Evolutionary conservation across 495 filamentous ascomycete species (phyloP).

Genomic region (Annulohypoxylon nitens): DNA sequence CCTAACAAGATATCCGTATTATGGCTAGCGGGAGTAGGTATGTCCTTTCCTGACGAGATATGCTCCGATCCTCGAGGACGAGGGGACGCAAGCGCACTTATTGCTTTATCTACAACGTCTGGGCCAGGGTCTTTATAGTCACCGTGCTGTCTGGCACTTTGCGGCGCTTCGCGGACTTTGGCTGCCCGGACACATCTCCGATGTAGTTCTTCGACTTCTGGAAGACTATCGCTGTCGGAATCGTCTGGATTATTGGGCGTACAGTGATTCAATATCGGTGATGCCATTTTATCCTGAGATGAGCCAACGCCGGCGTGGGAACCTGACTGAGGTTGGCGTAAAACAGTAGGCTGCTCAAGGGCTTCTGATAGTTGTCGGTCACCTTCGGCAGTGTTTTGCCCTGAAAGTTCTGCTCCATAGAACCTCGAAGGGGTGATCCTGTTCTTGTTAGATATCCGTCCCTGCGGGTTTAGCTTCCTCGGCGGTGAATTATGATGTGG

Average conservation of each 20-base stretch:
- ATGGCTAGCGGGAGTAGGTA: neutral
- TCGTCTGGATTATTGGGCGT: neutral
- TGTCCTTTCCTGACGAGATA: neutral
- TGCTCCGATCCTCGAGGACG: neutral
- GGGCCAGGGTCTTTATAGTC: neutral
- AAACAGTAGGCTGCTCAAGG: neutral
- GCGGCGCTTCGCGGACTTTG: neutral
- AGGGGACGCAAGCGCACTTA: neutral
- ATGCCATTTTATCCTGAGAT: neutral
- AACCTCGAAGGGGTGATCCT: conserved; percentile 34
- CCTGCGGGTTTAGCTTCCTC: neutral
- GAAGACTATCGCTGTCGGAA: conserved; percentile 34
- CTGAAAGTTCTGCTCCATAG: conserved; percentile 10
- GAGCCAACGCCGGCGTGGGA: neutral
- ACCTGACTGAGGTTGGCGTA: neutral
- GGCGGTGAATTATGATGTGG: neutral
- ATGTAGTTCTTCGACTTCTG: conserved; percentile 26
- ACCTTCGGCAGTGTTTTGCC: neutral
- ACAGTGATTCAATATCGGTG: neutral
- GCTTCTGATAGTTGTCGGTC: neutral
- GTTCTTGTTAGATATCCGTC: neutral
- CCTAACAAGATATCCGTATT: neutral
- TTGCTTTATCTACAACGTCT: neutral
- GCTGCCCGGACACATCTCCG: conserved; percentile 2
- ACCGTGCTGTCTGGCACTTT: neutral